Base-by-base conservation (phyloP, 2,329 filamentous ascomycete genomes). In the Colletotrichum graminicola region DNA sequence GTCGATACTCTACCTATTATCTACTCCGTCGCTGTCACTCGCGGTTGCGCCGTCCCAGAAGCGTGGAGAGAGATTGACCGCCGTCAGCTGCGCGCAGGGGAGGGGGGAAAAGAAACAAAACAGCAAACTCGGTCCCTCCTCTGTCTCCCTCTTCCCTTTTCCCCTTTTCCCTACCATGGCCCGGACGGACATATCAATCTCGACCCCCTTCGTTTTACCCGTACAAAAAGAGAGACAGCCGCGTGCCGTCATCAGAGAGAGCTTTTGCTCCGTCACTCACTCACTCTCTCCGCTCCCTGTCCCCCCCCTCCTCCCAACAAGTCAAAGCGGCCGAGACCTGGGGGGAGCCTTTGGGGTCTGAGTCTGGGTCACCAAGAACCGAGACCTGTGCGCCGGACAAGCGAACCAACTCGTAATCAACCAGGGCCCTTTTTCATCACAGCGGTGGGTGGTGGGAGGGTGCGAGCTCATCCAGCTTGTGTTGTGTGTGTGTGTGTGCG, bases 261-360 rank as follows among this genome's bases (percentile, higher is more conserved):
- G n/a, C 43, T 52, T 45, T 45, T 45, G 18, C 43, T 5, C 43
- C n/a, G 7, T 39, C 36, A 1, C 10, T 39, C 39, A 16, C 39
- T 41, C 39, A 3, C 12, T 5, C 12, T 43, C 41, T 11, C 18
- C 41, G 16, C 41, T 43, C 41, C 10, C 41, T 43, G 2, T 21
- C 18, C 18, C 16, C 29, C 29, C 18, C 18, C 16, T 4, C 29
- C 43, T 45, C 41, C 41, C 64, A 62, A 62, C 57, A 62, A 61
- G 68, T 63, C 68, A 52, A 68, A 71, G 68, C 68, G 68, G 68
- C 68, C 65, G 68, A 71, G 65, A 63, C 68, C 64, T 59, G 64
- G 45, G 41, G 18, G 41, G 41, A 1, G 39, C 41, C 36, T 29
- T 36, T 7, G 18, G 21, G 68, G 68, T 59, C 68, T 71, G 65